phyloP scores from a whole-genome alignment of 208 protist genomes.

The Hexamita inflata region DNA sequence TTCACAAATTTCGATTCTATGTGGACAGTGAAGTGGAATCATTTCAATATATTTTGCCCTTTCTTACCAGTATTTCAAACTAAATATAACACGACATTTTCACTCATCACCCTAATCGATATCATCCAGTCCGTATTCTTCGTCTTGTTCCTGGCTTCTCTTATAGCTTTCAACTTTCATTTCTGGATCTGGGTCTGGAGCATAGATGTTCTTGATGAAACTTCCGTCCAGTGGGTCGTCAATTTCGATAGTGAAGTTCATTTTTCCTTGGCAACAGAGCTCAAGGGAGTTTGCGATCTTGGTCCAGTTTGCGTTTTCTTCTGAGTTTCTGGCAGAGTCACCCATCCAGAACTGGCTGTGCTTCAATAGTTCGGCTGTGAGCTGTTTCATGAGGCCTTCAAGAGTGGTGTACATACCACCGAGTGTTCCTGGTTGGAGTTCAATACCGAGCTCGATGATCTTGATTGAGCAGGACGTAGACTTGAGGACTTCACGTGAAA shows the following conservation, averaged over 20 bases:
- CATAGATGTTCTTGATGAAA: constrained; percentile 71
- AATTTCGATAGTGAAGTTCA: constrained; percentile 65
- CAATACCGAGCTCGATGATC: constrained; percentile 65
- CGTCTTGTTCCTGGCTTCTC: constrained; percentile 67
- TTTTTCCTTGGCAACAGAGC: constrained; percentile 52
- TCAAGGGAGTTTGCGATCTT: constrained; percentile 62
- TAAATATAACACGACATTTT: no score
- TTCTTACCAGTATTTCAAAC: no score
- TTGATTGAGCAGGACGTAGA: constrained; percentile 63
- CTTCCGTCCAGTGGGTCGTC: constrained; percentile 69
- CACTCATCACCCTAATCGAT: constrained; percentile 52
- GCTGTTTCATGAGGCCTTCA: constrained; percentile 64
- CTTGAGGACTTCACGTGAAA: constrained; percentile 75
- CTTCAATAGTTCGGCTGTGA: constrained; percentile 61
- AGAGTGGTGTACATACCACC: constrained; percentile 76
- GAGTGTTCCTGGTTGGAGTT: constrained; percentile 63
- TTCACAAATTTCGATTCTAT: no score
- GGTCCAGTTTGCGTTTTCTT: constrained; percentile 56
- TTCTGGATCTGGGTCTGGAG: constrained; percentile 62
- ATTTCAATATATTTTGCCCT: no score
- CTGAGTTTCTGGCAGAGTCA: constrained; percentile 48
- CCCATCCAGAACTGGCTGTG: constrained; percentile 31
- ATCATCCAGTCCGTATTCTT: constrained; percentile 67
- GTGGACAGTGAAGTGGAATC: no score
- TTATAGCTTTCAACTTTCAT: constrained; percentile 59